Conservation (phyloP, 2,329 filamentous ascomycete genomes). For the Claviceps purpurea region DNA sequence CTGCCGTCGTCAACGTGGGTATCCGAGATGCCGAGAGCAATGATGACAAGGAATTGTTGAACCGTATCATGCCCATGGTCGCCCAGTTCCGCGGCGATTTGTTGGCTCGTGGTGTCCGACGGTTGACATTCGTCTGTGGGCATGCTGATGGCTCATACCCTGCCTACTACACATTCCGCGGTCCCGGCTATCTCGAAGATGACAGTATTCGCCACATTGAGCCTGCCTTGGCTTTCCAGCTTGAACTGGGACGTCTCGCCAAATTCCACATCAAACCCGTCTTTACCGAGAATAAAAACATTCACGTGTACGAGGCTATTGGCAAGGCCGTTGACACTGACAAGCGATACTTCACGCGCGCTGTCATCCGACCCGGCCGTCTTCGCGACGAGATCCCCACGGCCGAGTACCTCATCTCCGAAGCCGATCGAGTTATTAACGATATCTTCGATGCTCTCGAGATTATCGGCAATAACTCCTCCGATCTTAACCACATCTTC, state of each 20-base stretch:
- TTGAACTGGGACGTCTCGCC: constrained; percentile 82
- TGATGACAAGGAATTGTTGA: constrained; percentile 68
- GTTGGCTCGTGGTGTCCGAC: constrained; percentile 65
- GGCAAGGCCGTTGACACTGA: constrained; percentile 92
- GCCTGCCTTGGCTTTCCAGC: constrained; percentile 94
- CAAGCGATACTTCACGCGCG: constrained; percentile 97
- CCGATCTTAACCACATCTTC: constrained; percentile 98
- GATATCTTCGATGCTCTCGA: constrained; percentile 96
- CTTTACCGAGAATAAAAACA: constrained; percentile 98
- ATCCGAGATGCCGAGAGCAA: constrained; percentile 76
- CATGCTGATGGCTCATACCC: constrained; percentile 90
- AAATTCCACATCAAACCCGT: constrained; percentile 98
- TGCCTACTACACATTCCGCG: constrained; percentile 96
- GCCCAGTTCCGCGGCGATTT: constrained; percentile 75
- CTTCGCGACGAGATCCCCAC: constrained; percentile 95
- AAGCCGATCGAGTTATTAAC: constrained; percentile 91
- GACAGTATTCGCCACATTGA: constrained; percentile 94
- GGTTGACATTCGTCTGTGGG: constrained; percentile 91
- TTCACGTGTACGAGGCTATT: constrained; percentile 94
- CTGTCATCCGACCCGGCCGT: constrained; percentile 84
- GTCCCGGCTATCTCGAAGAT: constrained; percentile 78
- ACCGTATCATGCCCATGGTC: constrained; percentile 62
- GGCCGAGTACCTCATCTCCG: constrained; percentile 95
- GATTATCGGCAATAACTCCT: constrained; percentile 98
- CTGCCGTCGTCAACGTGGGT: constrained; percentile 84